Conservation (phyloP, 306 rosid species). For the Cajanus cajan region DNA sequence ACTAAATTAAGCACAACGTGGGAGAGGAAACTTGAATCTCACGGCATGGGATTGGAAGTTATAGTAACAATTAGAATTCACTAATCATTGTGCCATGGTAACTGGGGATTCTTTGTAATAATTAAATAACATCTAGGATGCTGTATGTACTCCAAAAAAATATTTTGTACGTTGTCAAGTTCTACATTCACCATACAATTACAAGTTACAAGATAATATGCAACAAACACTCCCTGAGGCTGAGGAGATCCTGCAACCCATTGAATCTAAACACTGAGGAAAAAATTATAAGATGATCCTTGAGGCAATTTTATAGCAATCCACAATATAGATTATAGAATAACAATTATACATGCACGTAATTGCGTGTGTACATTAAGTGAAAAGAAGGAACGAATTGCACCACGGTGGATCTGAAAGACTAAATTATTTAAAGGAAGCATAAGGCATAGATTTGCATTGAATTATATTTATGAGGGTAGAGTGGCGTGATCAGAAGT, state of each 20-base stretch:
- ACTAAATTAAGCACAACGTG: background rate
- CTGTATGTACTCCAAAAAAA: no score
- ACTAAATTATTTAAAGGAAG: background rate
- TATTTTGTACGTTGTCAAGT: no score
- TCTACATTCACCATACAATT: no score
- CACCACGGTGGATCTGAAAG: background rate
- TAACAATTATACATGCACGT: conserved; percentile 1
- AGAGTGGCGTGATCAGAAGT: conserved; percentile 53
- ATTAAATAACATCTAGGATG: no score
- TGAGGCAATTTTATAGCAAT: background rate
- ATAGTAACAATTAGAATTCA: background rate
- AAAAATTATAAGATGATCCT: background rate
- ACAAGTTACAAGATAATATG: no score
- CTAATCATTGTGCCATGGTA: background rate
- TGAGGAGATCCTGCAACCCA: no score
- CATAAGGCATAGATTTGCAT: background rate
- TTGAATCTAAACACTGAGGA: background rate
- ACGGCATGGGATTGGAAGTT: background rate
- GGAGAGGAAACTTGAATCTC: background rate
- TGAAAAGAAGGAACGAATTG: conserved; percentile 26
- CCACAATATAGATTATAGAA: background rate
- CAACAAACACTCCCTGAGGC: no score
- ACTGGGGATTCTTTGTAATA: no score
- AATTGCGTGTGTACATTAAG: conserved; percentile 19
- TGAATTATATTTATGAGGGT: conserved; percentile 35